A percentile compares a stretch with the other conserved stretches of the same genome.
Conservation (phyloP, 345 rosid genomes). For the Cochlearia excelsa region DNA sequence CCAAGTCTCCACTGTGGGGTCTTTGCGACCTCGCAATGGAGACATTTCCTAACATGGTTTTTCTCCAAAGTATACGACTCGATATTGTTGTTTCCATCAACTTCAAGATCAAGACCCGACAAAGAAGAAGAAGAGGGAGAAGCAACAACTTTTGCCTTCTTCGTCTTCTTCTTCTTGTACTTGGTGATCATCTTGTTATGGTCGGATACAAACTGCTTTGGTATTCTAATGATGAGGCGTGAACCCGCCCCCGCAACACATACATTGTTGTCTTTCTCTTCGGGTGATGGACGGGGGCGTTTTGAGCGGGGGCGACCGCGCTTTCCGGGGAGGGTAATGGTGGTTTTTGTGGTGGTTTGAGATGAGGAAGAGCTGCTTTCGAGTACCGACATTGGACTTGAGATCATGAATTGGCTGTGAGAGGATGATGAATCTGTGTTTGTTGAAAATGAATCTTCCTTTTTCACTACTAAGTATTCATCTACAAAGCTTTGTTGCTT, state of each 20-base stretch:
- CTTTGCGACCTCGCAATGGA: constrained; percentile 93
- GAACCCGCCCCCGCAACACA: constrained; percentile 31
- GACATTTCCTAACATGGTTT: constrained; percentile 67
- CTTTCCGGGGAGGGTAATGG: constrained; percentile 38
- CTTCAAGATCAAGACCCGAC: constrained; percentile 40
- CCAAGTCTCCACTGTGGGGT: constrained; percentile 99
- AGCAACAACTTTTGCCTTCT: constrained; percentile 46
- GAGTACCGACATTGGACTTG: constrained; percentile 87
- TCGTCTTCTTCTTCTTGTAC: constrained; percentile 60
- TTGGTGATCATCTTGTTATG: constrained; percentile 61
- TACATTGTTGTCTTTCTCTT: constrained; percentile 43
- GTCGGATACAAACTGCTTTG: constrained; percentile 52
- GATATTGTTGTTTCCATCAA: constrained; percentile 34
- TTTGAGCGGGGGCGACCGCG: constrained; percentile 89
- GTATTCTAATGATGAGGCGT: constrained; percentile 60
- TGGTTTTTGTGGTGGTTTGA: constrained; percentile 37
- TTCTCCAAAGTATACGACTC: constrained; percentile 36
- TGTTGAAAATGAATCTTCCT: constrained; percentile 39
- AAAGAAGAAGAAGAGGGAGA: constrained; percentile 26
- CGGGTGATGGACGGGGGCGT: constrained; percentile 77
- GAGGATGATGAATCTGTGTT: constrained; percentile 43
- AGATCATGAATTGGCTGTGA: constrained; percentile 54
- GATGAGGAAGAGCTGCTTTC: constrained; percentile 88
- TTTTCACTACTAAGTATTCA: constrained; percentile 64
- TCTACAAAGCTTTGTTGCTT: constrained; percentile 70